Evolutionary conservation across 2,329 filamentous ascomycete species (phyloP).

Genomic region (Ploettnerulaceae sp.): DNA sequence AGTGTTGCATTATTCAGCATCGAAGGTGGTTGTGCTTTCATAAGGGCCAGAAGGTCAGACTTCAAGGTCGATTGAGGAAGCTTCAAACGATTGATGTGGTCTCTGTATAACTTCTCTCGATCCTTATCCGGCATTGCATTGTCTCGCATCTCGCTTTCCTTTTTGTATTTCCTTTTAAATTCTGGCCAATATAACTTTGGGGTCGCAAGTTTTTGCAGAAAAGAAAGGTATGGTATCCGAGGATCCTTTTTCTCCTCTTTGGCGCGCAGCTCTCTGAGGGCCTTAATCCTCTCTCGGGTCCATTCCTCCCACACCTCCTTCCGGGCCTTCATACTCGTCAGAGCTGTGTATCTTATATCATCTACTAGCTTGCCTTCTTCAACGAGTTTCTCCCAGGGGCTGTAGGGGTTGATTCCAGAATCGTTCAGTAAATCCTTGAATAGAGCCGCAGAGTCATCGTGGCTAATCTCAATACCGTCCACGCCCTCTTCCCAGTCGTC

Average conservation of each 20-base stretch:
- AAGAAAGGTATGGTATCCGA: constrained; percentile 71
- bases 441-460: constrained; percentile 69
- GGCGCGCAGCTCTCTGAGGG: constrained; percentile 66
- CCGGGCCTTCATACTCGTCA: constrained; percentile 74
- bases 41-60: constrained; percentile 60
- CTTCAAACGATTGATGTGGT: constrained; percentile 64
- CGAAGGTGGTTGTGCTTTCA: constrained; percentile 55
- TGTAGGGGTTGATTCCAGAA: constrained; percentile 76
- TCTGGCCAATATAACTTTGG: constrained; percentile 97
- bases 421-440: constrained; percentile 88
- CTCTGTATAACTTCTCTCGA: constrained; percentile 73
- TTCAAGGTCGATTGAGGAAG: constrained; percentile 62
- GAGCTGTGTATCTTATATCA: constrained; percentile 79
- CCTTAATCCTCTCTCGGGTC: constrained; percentile 70
- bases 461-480: constrained; percentile 64
- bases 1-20: constrained; percentile 56
- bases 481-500: constrained; percentile 65
- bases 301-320: constrained; percentile 82
- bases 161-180: constrained; percentile 86
- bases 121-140: constrained; percentile 67
- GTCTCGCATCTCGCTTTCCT: constrained; percentile 75
- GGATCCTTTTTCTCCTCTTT: constrained; percentile 79
- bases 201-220: constrained; percentile 76
- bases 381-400: constrained; percentile 84
- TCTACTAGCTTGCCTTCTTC: constrained; percentile 78